Evolutionary conservation across 2,329 filamentous ascomycete species (phyloP).

Genomic region (Penicillium digitatum): DNA sequence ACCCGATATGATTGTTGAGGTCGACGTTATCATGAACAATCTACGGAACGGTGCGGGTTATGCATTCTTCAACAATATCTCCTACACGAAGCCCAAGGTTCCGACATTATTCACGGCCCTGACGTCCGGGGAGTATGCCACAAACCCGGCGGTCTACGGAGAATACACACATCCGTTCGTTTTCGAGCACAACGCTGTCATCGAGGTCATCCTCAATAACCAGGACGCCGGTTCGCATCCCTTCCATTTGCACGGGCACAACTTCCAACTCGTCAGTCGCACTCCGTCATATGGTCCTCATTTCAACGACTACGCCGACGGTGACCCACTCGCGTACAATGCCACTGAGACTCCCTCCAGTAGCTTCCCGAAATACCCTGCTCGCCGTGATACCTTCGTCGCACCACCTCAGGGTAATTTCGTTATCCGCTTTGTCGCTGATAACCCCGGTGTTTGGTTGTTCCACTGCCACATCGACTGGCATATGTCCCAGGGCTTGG

Average conservation of each 20-base stretch:
- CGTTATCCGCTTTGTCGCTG: slow-evolving; percentile 52
- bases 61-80: slow-evolving; percentile 27
- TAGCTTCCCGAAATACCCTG: slow-evolving; percentile 53
- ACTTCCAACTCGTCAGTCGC: slow-evolving; percentile 66
- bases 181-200: slow-evolving; percentile 38
- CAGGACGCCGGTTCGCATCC: slow-evolving; percentile 43
- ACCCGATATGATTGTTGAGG: slow-evolving; percentile 52
- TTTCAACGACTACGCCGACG: slow-evolving; percentile 47
- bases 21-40: slow-evolving; percentile 67
- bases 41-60: slow-evolving; percentile 62
- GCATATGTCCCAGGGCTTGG: slow-evolving; percentile 66
- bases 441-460: slow-evolving; percentile 57
- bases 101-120: slow-evolving; percentile 29
- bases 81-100: slow-evolving; percentile 24
- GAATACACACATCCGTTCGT: slow-evolving; percentile 55
- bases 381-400: slow-evolving; percentile 66
- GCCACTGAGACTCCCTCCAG: slow-evolving; percentile 24
- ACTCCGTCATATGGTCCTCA: slow-evolving; percentile 54
- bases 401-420: slow-evolving; percentile 64
- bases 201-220: slow-evolving; percentile 47
- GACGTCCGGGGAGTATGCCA: slow-evolving; percentile 46
- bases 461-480: slow-evolving; percentile 82
- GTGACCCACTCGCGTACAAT: slow-evolving; percentile 27
- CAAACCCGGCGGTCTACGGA: slow-evolving; percentile 61
- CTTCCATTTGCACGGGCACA: slow-evolving; percentile 53